phyloP scores from a whole-genome alignment of 768 basidiomycete species.

The Cytidiella melzeri region DNA sequence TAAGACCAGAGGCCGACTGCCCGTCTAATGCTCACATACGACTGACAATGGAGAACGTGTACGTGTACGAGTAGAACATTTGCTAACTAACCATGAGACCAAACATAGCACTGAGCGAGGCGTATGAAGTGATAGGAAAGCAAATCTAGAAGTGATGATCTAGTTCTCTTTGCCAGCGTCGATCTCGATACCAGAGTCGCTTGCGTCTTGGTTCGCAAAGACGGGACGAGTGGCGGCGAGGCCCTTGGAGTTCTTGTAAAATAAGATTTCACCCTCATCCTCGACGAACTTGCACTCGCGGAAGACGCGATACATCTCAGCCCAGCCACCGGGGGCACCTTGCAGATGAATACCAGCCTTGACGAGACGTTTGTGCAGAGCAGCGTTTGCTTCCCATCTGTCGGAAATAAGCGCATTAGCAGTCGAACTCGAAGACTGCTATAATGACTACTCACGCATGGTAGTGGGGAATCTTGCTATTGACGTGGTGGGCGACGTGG shows the following conservation, averaged over 20 bases:
- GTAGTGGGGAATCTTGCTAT: slow-evolving; percentile 96
- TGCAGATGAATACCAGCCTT: slow-evolving; percentile 54
- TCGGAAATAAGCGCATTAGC: not conserved
- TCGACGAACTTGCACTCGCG: slow-evolving; percentile 91
- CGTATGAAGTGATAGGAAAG: not conserved
- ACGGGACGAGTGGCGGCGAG: slow-evolving; percentile 65
- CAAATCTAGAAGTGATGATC: not conserved
- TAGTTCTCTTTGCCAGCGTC: slow-evolving; percentile 25
- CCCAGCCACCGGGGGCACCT: slow-evolving; percentile 74
- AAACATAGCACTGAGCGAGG: no score
- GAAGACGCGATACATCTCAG: slow-evolving; percentile 72
- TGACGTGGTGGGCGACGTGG: slow-evolving; percentile 88
- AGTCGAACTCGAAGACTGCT: not conserved
- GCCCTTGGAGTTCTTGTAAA: slow-evolving; percentile 86
- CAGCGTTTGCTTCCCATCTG: slow-evolving; percentile 87
- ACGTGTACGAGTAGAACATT: no score
- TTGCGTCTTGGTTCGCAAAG: slow-evolving; percentile 50
- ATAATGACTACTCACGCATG: slow-evolving; percentile 46
- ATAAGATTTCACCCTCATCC: slow-evolving; percentile 85
- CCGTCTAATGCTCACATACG: no score
- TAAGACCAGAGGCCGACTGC: no score
- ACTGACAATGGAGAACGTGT: no score
- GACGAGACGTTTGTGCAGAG: slow-evolving; percentile 69
- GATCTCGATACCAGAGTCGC: slow-evolving; percentile 65
- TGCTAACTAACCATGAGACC: no score